phyloP scores from a whole-genome alignment of 768 basidiomycete genomes.

The Boletus sp. region DNA sequence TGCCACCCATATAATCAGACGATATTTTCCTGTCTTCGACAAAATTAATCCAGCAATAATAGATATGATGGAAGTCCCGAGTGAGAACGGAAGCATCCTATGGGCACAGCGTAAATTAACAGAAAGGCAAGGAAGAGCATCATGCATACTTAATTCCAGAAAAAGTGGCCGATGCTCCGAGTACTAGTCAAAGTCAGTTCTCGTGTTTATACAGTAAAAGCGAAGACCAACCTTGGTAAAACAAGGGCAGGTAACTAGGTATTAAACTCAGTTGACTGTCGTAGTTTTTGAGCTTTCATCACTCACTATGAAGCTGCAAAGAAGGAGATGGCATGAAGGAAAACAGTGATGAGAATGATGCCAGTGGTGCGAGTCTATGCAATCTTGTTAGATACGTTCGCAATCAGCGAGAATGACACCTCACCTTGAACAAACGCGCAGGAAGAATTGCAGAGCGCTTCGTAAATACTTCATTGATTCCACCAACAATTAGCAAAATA shows the following conservation, averaged over 20 bases:
- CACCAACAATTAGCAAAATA: conserved; percentile 48
- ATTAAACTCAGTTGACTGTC: not conserved
- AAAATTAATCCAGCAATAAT: conserved; percentile 56
- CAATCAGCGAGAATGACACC: not conserved
- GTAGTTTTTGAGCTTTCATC: not conserved
- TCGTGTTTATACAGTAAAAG: not conserved
- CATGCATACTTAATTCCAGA: conserved; percentile 59
- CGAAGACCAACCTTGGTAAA: conserved; percentile 54
- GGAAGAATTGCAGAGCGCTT: conserved; percentile 69
- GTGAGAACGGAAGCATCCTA: conserved; percentile 75
- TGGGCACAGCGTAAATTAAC: not conserved
- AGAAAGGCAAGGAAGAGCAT: not conserved
- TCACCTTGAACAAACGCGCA: conserved; percentile 68
- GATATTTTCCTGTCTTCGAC: conserved; percentile 56
- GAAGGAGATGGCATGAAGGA: conserved; percentile 66
- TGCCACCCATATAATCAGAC: conserved; percentile 59
- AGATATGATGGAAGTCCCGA: conserved; percentile 55
- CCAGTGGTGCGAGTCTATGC: conserved; percentile 69
- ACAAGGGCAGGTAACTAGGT: conserved; percentile 63
- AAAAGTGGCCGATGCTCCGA: conserved; percentile 70
- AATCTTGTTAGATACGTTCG: not conserved
- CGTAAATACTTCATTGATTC: conserved; percentile 60
- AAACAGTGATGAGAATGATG: conserved; percentile 53
- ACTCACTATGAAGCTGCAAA: conserved; percentile 43
- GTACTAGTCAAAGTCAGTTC: conserved; percentile 34